Evolutionary conservation across 2,329 filamentous ascomycete genomes (phyloP).

Genomic region (Neonectria ditissima): DNA sequence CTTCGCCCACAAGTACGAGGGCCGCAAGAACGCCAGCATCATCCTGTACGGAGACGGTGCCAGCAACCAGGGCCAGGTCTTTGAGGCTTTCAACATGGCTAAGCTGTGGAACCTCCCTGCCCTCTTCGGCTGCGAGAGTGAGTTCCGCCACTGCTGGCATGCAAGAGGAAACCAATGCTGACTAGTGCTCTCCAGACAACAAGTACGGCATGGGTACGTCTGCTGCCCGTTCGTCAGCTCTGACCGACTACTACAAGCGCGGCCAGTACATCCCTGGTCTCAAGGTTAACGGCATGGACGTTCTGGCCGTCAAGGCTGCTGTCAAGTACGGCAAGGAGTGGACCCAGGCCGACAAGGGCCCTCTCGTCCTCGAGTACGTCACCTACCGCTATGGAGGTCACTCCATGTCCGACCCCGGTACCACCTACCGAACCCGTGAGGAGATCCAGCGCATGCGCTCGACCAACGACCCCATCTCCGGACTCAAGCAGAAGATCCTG

Average conservation of each 20-base stretch:
- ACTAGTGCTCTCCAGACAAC: slow-evolving; percentile 77
- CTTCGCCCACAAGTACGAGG: slow-evolving; percentile 95
- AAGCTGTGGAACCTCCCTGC: slow-evolving; percentile 98
- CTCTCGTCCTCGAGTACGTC: slow-evolving; percentile 97
- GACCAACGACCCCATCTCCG: slow-evolving; percentile 97
- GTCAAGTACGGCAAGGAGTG: slow-evolving; percentile 94
- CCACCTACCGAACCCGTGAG: slow-evolving; percentile 98
- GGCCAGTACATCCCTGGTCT: slow-evolving; percentile 99
- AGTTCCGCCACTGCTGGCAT: slow-evolving; percentile 53
- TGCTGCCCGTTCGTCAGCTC: slow-evolving; percentile 89
- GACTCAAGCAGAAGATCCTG: slow-evolving; percentile 96
- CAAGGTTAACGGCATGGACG: slow-evolving; percentile 99
- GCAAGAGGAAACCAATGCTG: slow-evolving; percentile 16
- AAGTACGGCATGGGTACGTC: slow-evolving; percentile 99
- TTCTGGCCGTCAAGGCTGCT: slow-evolving; percentile 96
- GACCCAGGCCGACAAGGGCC: slow-evolving; percentile 85
- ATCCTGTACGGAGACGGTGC: slow-evolving; percentile 98
- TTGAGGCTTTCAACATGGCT: slow-evolving; percentile 99
- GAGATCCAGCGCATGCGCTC: slow-evolving; percentile 99
- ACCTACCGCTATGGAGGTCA: slow-evolving; percentile 99
- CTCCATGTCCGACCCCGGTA: slow-evolving; percentile 99
- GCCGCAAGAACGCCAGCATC: slow-evolving; percentile 86
- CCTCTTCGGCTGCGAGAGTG: slow-evolving; percentile 98
- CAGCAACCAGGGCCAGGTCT: slow-evolving; percentile 99
- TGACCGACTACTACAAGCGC: slow-evolving; percentile 99